Conservation (phyloP, 2,329 filamentous ascomycete genomes). For the Teratosphaeria nubilosa region DNA sequence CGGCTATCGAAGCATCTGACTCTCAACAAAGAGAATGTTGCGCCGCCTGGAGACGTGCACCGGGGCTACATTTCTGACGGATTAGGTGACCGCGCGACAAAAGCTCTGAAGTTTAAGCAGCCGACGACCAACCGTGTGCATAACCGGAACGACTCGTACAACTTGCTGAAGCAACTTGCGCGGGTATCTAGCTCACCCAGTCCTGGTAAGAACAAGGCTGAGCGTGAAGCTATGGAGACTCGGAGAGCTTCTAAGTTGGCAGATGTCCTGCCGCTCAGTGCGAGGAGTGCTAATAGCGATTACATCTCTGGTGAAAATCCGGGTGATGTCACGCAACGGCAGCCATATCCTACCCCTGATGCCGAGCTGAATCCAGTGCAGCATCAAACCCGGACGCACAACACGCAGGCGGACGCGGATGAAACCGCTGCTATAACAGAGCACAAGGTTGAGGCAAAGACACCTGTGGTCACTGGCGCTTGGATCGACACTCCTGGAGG, state of each 20-base stretch:
- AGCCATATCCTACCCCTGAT: not conserved
- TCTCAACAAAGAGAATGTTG: slow-evolving; percentile 20
- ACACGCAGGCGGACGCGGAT: not conserved
- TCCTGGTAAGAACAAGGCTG: slow-evolving; percentile 22
- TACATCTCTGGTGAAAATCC: not conserved
- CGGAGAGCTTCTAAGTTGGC: not conserved
- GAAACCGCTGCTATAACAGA: not conserved
- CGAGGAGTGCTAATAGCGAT: slow-evolving; percentile 3
- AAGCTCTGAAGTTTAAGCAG: slow-evolving; percentile 14
- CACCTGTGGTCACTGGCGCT: slow-evolving; percentile 37
- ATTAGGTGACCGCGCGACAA: slow-evolving; percentile 8
- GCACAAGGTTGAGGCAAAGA: slow-evolving; percentile 22
- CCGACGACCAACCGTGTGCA: slow-evolving; percentile 15
- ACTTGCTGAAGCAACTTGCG: slow-evolving; percentile 35
- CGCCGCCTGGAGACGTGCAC: slow-evolving; percentile 4
- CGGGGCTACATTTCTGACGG: slow-evolving; percentile 13
- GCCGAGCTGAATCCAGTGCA: not conserved
- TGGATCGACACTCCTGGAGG: slow-evolving; percentile 37
- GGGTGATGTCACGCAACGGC: not conserved
- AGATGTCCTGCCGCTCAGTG: not conserved
- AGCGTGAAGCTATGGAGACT: slow-evolving; percentile 1
- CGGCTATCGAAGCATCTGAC: slow-evolving; percentile 16
- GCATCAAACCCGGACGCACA: not conserved
- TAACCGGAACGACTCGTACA: slow-evolving; percentile 36
- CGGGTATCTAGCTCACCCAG: slow-evolving; percentile 39